A percentile compares a stretch with the other conserved stretches of the same genome.
phyloP scores from a whole-genome alignment of 257 asterid species.

The Solanum neorickii region DNA sequence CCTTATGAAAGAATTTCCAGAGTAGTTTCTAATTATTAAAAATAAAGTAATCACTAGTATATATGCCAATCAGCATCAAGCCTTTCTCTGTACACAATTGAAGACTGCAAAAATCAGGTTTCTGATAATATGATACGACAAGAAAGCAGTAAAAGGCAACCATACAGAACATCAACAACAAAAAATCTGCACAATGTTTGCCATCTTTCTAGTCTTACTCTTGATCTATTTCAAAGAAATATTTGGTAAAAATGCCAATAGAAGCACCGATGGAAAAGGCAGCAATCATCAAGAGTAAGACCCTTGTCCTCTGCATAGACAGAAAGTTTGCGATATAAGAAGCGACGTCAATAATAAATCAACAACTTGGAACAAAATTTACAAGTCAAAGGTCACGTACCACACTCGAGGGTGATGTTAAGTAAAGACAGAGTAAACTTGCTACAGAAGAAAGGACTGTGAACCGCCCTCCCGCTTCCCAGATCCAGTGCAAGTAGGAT shows the following conservation, averaged over 20 bases:
- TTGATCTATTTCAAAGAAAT: background rate
- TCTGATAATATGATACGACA: background rate
- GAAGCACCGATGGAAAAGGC: background rate
- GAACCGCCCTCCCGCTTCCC: background rate
- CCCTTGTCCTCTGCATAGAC: background rate
- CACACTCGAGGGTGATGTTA: background rate
- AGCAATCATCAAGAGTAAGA: background rate
- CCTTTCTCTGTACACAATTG: background rate
- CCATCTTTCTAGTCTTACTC: background rate
- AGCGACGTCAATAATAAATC: background rate
- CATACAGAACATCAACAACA: background rate
- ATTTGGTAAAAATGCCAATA: background rate
- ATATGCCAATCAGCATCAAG: background rate
- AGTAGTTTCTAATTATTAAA: background rate
- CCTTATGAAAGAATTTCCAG: background rate
- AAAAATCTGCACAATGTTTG: background rate
- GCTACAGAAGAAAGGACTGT: background rate
- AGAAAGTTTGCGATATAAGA: background rate
- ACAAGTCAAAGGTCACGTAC: background rate
- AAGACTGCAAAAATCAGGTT: background rate
- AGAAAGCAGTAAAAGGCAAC: background rate
- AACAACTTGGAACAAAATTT: background rate
- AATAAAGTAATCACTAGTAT: background rate
- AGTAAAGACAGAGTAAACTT: background rate
- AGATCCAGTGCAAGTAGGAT: background rate